phyloP scores from a whole-genome alignment of 345 rosid species.

The Brassica incana region DNA sequence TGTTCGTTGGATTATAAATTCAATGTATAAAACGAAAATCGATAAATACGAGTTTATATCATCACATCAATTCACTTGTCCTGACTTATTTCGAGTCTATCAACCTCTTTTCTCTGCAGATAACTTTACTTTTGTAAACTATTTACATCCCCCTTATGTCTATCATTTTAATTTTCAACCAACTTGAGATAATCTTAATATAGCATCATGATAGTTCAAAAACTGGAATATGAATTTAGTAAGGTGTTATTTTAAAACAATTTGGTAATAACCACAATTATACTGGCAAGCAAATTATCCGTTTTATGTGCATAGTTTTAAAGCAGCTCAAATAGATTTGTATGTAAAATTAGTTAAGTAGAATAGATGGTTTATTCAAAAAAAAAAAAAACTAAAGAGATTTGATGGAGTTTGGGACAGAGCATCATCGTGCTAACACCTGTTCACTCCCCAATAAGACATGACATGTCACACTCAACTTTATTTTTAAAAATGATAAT shows the following conservation, averaged over 20 bases:
- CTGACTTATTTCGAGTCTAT: not conserved
- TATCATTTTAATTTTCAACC: not conserved
- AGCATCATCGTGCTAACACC: conserved; percentile 20
- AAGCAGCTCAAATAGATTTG: too few species aligned
- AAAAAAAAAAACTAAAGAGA: not conserved
- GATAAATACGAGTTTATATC: not conserved
- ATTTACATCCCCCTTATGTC: not conserved
- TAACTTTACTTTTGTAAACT: not conserved
- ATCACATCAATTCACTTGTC: not conserved
- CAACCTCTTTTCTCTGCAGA: not conserved
- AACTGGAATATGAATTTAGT: not conserved
- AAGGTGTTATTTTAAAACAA: not conserved
- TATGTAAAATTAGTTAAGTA: too few species aligned
- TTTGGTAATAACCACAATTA: not conserved
- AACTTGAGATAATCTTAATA: not conserved
- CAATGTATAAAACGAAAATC: not conserved
- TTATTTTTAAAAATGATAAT: not conserved
- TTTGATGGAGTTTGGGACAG: conserved; percentile 30
- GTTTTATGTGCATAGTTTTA: too few species aligned
- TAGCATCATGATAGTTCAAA: not conserved
- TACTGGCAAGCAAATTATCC: too few species aligned
- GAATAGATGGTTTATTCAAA: too few species aligned
- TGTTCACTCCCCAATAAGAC: conserved; percentile 31
- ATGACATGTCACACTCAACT: conserved; percentile 12
- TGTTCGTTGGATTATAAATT: conserved; percentile 29